Evolutionary conservation across 2,329 filamentous ascomycete species (phyloP), one percentile per base, ranked within the genome.

Genomic region (Cytospora chrysosperma): DNA sequence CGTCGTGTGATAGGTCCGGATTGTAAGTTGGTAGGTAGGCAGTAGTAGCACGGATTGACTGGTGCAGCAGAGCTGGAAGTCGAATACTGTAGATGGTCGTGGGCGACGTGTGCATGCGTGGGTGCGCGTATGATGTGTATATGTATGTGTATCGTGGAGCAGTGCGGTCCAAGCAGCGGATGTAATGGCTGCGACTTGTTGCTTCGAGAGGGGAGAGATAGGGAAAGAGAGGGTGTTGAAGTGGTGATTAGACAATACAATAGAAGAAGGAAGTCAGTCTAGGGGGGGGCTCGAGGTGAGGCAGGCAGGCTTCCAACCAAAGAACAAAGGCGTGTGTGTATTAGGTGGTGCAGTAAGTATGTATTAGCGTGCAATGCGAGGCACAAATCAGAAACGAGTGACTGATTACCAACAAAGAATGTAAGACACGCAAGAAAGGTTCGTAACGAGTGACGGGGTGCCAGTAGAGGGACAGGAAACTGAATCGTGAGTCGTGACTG

Each of bases 371-470:
- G 19, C 5, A 52, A 13, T 30, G 26, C 24, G 15, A 34, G 57
- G 59, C 28, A 53, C 59, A 61, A 53, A 55, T 55, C 52, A 61
- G 59, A 61, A 55, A 61, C 51, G 59, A 61, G 59, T 40, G 59
- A 53, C 52, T 47, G 32, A 32, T 28, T 51, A 47, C 32, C 32
- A 21, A 32, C 21, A 30, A 19, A 40, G 24, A 34, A 53, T 49
- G 51, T 55, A 50, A 55, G 59, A 61, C 59, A 61, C 51, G 40
- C 51, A 17, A 19, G 28, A 55, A 53, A 37, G 34, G 30, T 8
- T 37, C 49, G 17, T 51, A 53, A 54, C n/a, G 37, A 61, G 40
- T 32, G 59, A 61, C 27, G 37, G 58, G 58, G 24, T 19, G 37
- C 37, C 37, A 40, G 37, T 40, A 27, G 40, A 47, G 43, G 43